Conservation (phyloP, 331 rosid species). For the Arachis monticola region DNA sequence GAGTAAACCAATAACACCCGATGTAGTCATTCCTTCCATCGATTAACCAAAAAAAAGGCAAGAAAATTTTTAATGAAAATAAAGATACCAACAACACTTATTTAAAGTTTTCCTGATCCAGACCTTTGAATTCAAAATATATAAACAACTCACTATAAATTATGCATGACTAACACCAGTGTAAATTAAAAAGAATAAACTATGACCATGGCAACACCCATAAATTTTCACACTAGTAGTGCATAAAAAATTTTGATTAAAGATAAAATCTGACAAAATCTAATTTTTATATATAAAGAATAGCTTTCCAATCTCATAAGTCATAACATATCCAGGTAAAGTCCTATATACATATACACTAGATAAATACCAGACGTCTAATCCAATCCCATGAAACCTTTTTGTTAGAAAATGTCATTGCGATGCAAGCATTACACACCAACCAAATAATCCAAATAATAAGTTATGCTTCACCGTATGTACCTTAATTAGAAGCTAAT, state of each 20-base stretch:
- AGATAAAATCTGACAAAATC: neutral
- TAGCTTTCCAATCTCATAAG: no score
- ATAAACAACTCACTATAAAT: neutral
- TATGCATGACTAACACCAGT: constrained; percentile 7
- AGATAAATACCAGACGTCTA: no score
- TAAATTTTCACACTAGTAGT: neutral
- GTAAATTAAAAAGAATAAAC: constrained; percentile 6
- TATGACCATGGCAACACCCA: neutral
- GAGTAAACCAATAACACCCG: constrained; percentile 3
- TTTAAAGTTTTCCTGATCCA: neutral
- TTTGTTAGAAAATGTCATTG: no score
- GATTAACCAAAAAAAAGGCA: neutral
- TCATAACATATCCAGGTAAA: no score
- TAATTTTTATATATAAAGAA: no score
- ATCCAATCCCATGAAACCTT: no score
- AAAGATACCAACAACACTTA: neutral
- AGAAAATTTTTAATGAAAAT: constrained; percentile 6
- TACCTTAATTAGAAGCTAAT: constrained; percentile 15
- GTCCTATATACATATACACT: no score
- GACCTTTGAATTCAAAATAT: constrained; percentile 7
- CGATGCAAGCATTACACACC: no score
- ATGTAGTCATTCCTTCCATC: constrained; percentile 2
- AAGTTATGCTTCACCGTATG: neutral
- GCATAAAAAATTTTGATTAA: neutral
- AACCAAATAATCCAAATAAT: no score